Evolutionary conservation across 805 yeast species (phyloP).

Genomic region (Candida ortonii): DNA sequence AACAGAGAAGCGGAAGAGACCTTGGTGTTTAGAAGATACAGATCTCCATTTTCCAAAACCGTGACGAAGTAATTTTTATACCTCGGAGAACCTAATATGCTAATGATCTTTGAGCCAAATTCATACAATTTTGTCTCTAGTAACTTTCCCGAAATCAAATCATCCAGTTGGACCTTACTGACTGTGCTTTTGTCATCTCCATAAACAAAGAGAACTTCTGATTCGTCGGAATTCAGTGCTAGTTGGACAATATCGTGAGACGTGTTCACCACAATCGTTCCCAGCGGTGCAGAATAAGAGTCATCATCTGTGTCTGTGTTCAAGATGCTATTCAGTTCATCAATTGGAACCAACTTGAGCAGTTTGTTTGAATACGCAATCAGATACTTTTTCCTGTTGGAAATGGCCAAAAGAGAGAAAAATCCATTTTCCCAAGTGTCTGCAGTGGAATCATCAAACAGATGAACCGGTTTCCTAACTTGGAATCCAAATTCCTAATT

Average conservation of each 20-base stretch:
- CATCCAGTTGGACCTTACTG: slow-evolving; percentile 4
- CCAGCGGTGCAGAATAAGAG: not conserved
- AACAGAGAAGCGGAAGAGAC: slow-evolving; percentile 1
- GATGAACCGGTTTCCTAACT: slow-evolving; percentile 23
- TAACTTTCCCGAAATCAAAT: slow-evolving; percentile 4
- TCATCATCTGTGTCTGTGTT: slow-evolving; percentile 15
- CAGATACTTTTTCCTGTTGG: slow-evolving; percentile 17
- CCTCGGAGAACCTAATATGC: slow-evolving; percentile 3
- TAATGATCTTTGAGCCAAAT: slow-evolving; percentile 4
- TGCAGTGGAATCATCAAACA: slow-evolving; percentile 16
- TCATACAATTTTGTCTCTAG: not conserved
- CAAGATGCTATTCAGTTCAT: slow-evolving; percentile 15
- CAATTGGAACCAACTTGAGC: slow-evolving; percentile 21
- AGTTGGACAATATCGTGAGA: slow-evolving; percentile 19
- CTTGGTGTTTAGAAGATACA: slow-evolving; percentile 7
- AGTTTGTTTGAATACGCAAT: slow-evolving; percentile 20
- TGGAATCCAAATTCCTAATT: slow-evolving; percentile 31
- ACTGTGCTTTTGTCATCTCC: slow-evolving; percentile 7
- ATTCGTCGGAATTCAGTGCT: slow-evolving; percentile 21
- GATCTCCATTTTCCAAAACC: slow-evolving; percentile 11
- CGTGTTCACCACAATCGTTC: slow-evolving; percentile 1
- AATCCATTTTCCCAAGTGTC: slow-evolving; percentile 7
- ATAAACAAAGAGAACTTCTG: slow-evolving; percentile 16
- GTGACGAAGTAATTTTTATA: slow-evolving; percentile 8
- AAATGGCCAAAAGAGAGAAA: slow-evolving; percentile 21